These are phyloP conservation scores for Micractinium conductrix DNA, from an alignment of 139 green algal species.

Conservation along the genomic window DNA sequence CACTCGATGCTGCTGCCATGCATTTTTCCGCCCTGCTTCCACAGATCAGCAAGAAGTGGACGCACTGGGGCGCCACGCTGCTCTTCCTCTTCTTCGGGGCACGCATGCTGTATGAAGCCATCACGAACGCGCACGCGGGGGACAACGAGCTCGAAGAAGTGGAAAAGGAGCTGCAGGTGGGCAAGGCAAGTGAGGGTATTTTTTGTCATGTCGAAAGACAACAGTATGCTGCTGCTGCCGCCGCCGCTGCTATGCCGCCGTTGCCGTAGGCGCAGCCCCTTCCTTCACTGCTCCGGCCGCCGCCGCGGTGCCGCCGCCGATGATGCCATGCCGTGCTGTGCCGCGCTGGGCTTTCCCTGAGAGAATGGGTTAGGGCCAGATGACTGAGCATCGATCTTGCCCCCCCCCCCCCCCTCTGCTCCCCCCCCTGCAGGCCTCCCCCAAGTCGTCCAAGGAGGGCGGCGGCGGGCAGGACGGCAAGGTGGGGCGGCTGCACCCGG, in stretches of 20 bases:
- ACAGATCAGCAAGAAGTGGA: slow-evolving; percentile 87
- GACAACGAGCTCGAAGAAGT: slow-evolving; percentile 75
- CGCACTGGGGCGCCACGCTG: slow-evolving; percentile 82
- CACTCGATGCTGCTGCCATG: too few relatives aligned
- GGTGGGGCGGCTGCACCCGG: not conserved
- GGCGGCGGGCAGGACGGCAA: not conserved
- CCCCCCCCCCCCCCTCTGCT: not conserved
- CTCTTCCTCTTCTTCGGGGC: slow-evolving; percentile 95
- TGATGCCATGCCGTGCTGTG: too few relatives aligned
- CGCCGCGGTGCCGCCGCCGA: too few relatives aligned
- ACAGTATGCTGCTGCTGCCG: too few relatives aligned
- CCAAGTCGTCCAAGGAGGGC: slow-evolving; percentile 4
- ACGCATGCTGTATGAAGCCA: slow-evolving; percentile 80
- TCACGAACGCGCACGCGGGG: slow-evolving; percentile 37
- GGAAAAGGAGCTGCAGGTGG: slow-evolving; percentile 37
- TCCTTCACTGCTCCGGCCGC: too few relatives aligned
- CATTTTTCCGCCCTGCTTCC: not conserved
- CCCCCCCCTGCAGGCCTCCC: not conserved
- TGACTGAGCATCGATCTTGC: too few relatives aligned
- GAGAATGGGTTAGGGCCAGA: too few relatives aligned
- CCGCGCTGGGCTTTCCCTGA: too few relatives aligned
- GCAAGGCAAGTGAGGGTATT: not conserved
- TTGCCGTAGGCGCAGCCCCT: too few relatives aligned
- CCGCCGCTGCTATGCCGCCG: too few relatives aligned
- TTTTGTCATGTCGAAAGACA: too few relatives aligned